Evolutionary conservation across 345 rosid genomes (phyloP).

Genomic region (Populus deltoides): DNA sequence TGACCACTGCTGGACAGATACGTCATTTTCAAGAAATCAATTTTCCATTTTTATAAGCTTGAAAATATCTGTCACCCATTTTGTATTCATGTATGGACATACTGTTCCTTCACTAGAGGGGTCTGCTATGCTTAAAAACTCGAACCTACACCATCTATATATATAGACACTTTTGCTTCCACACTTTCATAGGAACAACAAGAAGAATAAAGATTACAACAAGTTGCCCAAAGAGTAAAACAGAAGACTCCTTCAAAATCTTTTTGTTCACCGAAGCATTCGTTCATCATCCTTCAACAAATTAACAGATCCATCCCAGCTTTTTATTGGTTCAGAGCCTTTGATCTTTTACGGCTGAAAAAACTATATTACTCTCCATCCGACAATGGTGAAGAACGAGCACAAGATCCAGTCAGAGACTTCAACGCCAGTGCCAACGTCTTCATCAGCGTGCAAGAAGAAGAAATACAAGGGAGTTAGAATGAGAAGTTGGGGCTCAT

Average conservation of each 20-base stretch:
- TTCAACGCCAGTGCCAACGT: slow-evolving; percentile 21
- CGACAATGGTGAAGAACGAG: slow-evolving; percentile 64
- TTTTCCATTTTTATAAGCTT: slow-evolving; percentile 13
- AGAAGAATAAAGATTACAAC: neutral
- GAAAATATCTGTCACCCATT: slow-evolving; percentile 48
- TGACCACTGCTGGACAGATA: slow-evolving; percentile 13
- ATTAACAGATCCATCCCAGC: neutral
- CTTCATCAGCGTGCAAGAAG: slow-evolving; percentile 31
- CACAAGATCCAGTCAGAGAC: slow-evolving; percentile 39
- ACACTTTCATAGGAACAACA: slow-evolving; percentile 1
- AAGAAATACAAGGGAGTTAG: slow-evolving; percentile 91
- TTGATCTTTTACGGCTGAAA: neutral
- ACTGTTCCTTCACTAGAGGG: slow-evolving; percentile 23
- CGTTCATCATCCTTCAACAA: neutral
- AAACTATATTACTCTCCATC: neutral
- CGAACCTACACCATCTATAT: slow-evolving; percentile 26
- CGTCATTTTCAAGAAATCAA: slow-evolving; percentile 13
- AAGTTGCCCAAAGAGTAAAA: neutral
- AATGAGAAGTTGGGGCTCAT: slow-evolving; percentile 99
- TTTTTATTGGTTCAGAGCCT: neutral
- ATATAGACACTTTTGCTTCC: slow-evolving; percentile 22
- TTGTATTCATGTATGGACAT: slow-evolving; percentile 17
- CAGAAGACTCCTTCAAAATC: neutral
- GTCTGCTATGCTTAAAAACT: slow-evolving; percentile 9
- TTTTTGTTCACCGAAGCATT: neutral